These are phyloP conservation scores for Taphrina betulina DNA, from an alignment of 1,139 yeast genomes.

Conservation along the genomic window DNA sequence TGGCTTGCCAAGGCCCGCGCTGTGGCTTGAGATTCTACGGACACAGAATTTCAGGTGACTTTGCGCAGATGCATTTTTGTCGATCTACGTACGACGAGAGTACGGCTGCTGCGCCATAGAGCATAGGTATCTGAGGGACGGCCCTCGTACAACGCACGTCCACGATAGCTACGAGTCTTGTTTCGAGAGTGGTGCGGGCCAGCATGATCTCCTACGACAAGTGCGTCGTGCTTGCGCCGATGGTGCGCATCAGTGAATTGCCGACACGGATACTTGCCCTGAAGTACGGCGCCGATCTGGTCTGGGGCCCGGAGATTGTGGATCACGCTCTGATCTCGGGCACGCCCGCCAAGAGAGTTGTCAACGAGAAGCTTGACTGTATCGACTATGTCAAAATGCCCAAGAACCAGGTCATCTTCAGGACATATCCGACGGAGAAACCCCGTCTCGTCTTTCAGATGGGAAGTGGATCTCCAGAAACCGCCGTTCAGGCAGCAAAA, in stretches of 20 bases:
- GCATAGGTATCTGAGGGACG: too few relatives aligned
- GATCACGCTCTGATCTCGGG: conserved; percentile 69
- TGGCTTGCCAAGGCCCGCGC: too few relatives aligned
- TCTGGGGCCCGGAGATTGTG: conserved; percentile 93
- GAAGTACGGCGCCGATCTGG: conserved; percentile 84
- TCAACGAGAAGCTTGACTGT: conserved; percentile 49
- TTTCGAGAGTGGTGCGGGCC: neutral
- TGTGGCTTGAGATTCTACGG: too few relatives aligned
- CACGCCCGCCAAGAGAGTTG: conserved; percentile 57
- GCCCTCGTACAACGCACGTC: too few relatives aligned
- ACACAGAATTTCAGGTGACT: too few relatives aligned
- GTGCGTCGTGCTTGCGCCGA: conserved; percentile 33
- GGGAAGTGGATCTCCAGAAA: conserved; percentile 78
- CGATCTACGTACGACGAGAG: too few relatives aligned
- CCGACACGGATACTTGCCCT: conserved; percentile 81
- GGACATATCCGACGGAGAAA: conserved; percentile 67
- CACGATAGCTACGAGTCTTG: neutral
- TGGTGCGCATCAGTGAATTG: conserved; percentile 85
- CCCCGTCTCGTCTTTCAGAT: conserved; percentile 69
- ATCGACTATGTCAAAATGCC: conserved; percentile 47
- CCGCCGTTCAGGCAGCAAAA: conserved; percentile 85
- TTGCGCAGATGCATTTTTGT: too few relatives aligned
- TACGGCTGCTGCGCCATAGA: too few relatives aligned
- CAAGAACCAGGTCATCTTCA: conserved; percentile 56
- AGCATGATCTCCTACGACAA: conserved; percentile 26